phyloP scores from a whole-genome alignment of 2,329 filamentous ascomycete species.

The Cytospora piceicola region DNA sequence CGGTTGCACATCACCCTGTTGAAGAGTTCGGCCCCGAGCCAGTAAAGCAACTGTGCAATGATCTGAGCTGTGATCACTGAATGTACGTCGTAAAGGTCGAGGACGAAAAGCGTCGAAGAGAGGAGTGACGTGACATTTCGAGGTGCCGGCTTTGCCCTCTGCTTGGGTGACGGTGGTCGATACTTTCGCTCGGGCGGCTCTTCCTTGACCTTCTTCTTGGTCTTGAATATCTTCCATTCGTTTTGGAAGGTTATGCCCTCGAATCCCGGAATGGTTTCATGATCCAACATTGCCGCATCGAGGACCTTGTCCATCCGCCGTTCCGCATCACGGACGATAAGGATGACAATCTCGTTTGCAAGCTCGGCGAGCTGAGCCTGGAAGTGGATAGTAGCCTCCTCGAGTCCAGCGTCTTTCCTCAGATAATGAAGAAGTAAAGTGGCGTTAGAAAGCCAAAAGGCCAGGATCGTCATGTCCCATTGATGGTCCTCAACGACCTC shows the following conservation, averaged over 20 bases:
- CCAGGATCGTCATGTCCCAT: slow-evolving; percentile 99
- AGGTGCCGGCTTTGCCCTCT: slow-evolving; percentile 87
- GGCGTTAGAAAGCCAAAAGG: slow-evolving; percentile 98
- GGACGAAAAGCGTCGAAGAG: slow-evolving; percentile 93
- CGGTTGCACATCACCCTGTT: slow-evolving; percentile 97
- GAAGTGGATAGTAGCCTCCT: slow-evolving; percentile 82
- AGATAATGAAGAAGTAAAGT: slow-evolving; percentile 95
- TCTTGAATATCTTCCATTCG: slow-evolving; percentile 96
- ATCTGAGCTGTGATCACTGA: slow-evolving; percentile 95
- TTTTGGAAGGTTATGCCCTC: slow-evolving; percentile 97
- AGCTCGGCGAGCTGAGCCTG: slow-evolving; percentile 92
- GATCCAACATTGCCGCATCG: slow-evolving; percentile 91
- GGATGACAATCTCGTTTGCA: slow-evolving; percentile 97
- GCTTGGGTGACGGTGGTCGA: slow-evolving; percentile 89
- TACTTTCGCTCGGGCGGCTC: slow-evolving; percentile 90
- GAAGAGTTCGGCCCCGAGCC: slow-evolving; percentile 94
- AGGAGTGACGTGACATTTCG: slow-evolving; percentile 94
- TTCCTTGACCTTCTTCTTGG: slow-evolving; percentile 86
- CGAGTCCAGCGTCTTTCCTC: slow-evolving; percentile 86
- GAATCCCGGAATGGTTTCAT: slow-evolving; percentile 96
- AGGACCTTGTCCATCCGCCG: slow-evolving; percentile 94
- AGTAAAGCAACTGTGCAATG: slow-evolving; percentile 90
- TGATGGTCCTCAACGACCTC: slow-evolving; percentile 93
- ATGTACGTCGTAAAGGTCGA: slow-evolving; percentile 98
- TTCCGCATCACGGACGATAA: slow-evolving; percentile 96